Conservation (phyloP, 768 basidiomycete species). For the Leccinum arenicola region DNA sequence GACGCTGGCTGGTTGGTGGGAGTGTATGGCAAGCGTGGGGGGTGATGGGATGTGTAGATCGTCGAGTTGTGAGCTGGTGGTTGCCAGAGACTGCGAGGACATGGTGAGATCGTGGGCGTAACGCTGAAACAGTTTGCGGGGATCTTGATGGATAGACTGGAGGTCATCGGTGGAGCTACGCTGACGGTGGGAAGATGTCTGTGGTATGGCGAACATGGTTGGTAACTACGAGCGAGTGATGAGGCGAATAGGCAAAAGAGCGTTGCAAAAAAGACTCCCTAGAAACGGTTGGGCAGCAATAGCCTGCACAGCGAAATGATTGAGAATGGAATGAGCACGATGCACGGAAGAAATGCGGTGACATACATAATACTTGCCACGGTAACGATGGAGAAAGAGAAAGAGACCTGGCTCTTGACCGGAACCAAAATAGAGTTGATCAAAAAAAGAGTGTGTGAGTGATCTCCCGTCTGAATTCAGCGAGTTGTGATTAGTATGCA, state of each 20-base stretch:
- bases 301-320: conserved; percentile 12
- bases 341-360: neutral
- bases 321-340: neutral
- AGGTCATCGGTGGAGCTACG: conserved; percentile 21
- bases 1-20: conserved; percentile 8
- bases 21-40: conserved; percentile 1
- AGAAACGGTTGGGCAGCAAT: conserved; percentile 16
- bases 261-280: conserved; percentile 5
- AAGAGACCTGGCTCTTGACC: conserved; percentile 2
- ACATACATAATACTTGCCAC: conserved; percentile 22
- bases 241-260: neutral
- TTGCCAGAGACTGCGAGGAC: conserved; percentile 21
- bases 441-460: conserved; percentile 15
- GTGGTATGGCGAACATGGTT: conserved; percentile 14
- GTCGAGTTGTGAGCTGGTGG: conserved; percentile 7
- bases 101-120: conserved; percentile 11
- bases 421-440: conserved; percentile 23
- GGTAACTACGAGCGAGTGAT: neutral
- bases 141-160: neutral
- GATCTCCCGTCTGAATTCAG: conserved; percentile 2
- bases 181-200: conserved; percentile 1
- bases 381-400: neutral
- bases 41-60: conserved; percentile 8
- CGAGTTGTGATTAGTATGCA: neutral
- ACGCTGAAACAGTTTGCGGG: conserved; percentile 14